Conservation (phyloP, 2,329 filamentous ascomycete species). For the Magnaporthiopsis incrustans region DNA sequence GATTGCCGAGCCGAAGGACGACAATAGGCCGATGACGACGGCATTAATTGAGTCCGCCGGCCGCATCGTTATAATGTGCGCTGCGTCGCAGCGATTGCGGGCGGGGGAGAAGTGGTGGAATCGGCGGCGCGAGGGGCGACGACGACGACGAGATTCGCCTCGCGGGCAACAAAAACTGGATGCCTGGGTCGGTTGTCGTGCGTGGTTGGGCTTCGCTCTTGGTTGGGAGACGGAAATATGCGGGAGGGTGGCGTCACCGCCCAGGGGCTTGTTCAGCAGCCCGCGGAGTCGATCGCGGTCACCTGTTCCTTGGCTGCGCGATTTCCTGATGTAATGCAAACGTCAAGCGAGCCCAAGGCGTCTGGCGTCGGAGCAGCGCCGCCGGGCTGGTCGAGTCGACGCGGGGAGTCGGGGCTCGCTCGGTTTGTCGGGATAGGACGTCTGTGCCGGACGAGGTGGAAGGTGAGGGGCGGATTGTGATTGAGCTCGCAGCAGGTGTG, state of each 20-base stretch:
- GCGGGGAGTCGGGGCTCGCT: background rate
- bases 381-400: background rate
- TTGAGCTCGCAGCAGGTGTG: background rate
- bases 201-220: background rate
- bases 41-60: constrained; percentile 43
- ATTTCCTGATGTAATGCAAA: background rate
- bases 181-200: background rate
- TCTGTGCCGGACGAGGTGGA: background rate
- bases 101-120: background rate
- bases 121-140: constrained; percentile 2
- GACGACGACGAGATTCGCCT: background rate
- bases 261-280: constrained; percentile 13
- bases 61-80: constrained; percentile 27
- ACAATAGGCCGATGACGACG: constrained; percentile 89
- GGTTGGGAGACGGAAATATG: constrained; percentile 3
- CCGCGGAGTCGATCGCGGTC: constrained; percentile 2
- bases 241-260: constrained; percentile 15
- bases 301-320: background rate
- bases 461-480: background rate
- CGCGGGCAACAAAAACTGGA: background rate
- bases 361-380: background rate
- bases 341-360: background rate
- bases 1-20: constrained; percentile 84
- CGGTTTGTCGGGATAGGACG: background rate
- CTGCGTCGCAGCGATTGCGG: background rate